A percentile compares a stretch with the other conserved stretches of the same genome.
phyloP scores from a whole-genome alignment of 139 green algal species.

The Pedinophyceae sp. region DNA sequence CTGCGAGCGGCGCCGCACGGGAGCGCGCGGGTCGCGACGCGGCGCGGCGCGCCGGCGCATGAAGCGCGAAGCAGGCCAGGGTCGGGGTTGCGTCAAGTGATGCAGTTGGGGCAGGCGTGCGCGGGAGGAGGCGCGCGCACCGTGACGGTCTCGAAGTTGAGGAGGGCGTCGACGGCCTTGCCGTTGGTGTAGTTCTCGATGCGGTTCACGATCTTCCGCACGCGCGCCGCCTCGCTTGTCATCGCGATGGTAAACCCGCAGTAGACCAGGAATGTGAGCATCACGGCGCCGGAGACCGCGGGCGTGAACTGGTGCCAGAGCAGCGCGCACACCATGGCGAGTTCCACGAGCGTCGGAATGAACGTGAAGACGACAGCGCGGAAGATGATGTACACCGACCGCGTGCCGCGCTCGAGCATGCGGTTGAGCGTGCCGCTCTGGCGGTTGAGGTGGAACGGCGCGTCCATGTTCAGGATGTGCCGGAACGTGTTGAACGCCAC shows the following conservation, averaged over 20 bases:
- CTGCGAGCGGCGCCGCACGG: too few relatives aligned
- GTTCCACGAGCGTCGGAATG: constrained; percentile 74
- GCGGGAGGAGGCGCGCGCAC: too few relatives aligned
- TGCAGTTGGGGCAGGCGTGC: too few relatives aligned
- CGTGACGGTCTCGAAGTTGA: constrained; percentile 88
- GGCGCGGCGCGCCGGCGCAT: too few relatives aligned
- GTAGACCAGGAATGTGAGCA: background rate
- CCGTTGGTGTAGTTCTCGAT: constrained; percentile 75
- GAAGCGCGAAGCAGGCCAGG: too few relatives aligned
- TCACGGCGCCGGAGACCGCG: constrained; percentile 6
- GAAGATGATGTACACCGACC: constrained; percentile 84
- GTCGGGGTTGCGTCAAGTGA: too few relatives aligned
- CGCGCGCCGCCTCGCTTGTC: constrained; percentile 13
- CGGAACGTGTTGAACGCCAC: constrained; percentile 19
- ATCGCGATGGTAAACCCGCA: background rate
- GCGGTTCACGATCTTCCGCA: constrained; percentile 50
- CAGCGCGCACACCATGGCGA: constrained; percentile 64
- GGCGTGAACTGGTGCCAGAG: constrained; percentile 29
- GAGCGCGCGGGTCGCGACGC: too few relatives aligned
- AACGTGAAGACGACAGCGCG: constrained; percentile 86
- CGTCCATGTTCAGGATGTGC: constrained; percentile 69
- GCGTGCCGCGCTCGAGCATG: constrained; percentile 81
- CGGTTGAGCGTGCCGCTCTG: constrained; percentile 66
- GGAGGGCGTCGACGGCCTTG: constrained; percentile 79
- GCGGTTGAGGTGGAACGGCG: constrained; percentile 69